Conservation (phyloP, 805 yeast species). For the Priceomyces castillae region DNA sequence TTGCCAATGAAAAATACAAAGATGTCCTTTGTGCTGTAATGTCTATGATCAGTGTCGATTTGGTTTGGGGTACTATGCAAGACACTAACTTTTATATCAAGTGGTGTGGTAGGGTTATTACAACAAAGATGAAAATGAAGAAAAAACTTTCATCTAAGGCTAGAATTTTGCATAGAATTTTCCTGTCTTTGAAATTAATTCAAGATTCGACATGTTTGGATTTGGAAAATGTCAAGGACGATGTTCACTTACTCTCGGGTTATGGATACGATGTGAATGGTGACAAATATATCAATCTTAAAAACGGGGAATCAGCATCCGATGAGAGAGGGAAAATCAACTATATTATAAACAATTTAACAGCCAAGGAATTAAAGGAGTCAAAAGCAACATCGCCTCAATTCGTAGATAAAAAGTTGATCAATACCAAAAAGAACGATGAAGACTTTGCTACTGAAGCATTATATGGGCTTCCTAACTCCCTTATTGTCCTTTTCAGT, state of each 20-base stretch:
- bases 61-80: constrained; percentile 88
- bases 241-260: constrained; percentile 25
- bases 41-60: constrained; percentile 84
- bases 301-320: constrained; percentile 10
- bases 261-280: constrained; percentile 36
- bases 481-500: constrained; percentile 67
- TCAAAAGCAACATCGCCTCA: constrained; percentile 30
- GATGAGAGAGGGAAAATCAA: constrained; percentile 21
- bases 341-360: constrained; percentile 19
- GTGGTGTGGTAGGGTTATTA: constrained; percentile 73
- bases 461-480: constrained; percentile 80
- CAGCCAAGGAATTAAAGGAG: constrained; percentile 1
- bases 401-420: constrained; percentile 41
- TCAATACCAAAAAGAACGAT: constrained; percentile 49
- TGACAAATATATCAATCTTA: constrained; percentile 23
- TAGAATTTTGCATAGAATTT: constrained; percentile 70
- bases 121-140: constrained; percentile 63
- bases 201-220: constrained; percentile 69
- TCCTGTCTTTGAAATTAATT: constrained; percentile 67
- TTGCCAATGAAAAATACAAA: constrained; percentile 65
- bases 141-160: constrained; percentile 73
- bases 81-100: constrained; percentile 74
- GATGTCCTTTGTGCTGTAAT: constrained; percentile 80
- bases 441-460: constrained; percentile 73
- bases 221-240: constrained; percentile 33